phyloP scores from a whole-genome alignment of 1,284 basidiomycete genomes.

The Anthracocystis setariae region DNA sequence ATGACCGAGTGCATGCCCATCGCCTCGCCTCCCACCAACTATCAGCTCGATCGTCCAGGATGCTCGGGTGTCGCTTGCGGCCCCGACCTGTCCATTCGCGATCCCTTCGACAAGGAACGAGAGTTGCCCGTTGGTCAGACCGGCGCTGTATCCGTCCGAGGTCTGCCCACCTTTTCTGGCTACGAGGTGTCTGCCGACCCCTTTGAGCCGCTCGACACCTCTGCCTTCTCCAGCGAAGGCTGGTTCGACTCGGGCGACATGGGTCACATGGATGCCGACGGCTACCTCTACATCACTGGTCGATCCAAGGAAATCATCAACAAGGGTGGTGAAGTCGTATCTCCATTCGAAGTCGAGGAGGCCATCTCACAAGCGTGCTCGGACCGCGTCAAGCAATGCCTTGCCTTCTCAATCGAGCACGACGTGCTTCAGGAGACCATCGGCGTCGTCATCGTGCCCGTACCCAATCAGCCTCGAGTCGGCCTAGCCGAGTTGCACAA shows the following conservation, averaged over 20 bases:
- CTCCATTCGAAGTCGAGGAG: constrained; percentile 68
- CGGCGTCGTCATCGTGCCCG: constrained; percentile 66
- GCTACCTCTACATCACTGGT: constrained; percentile 67
- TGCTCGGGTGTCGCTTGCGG: constrained; percentile 67
- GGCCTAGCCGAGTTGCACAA: constrained; percentile 67
- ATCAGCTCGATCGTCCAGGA: constrained; percentile 66
- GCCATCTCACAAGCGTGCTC: constrained; percentile 66
- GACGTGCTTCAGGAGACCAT: constrained; percentile 67
- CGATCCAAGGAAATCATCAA: constrained; percentile 68
- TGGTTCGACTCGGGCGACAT: constrained; percentile 68
- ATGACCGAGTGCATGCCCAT: constrained; percentile 69
- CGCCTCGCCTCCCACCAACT: constrained; percentile 66
- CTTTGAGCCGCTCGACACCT: constrained; percentile 63
- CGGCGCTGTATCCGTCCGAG: constrained; percentile 64
- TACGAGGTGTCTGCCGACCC: constrained; percentile 62
- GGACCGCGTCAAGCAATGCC: constrained; percentile 66
- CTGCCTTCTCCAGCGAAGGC: constrained; percentile 64
- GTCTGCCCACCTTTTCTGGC: constrained; percentile 65
- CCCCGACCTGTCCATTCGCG: constrained; percentile 65
- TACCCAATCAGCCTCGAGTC: constrained; percentile 66
- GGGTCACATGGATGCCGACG: constrained; percentile 68
- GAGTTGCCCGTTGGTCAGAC: constrained; percentile 65
- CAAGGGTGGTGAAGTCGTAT: constrained; percentile 68
- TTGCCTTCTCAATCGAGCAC: constrained; percentile 67
- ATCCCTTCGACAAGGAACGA: constrained; percentile 64